phyloP scores from a whole-genome alignment of 2,329 filamentous ascomycete species.

The Neonectria magnoliae region DNA sequence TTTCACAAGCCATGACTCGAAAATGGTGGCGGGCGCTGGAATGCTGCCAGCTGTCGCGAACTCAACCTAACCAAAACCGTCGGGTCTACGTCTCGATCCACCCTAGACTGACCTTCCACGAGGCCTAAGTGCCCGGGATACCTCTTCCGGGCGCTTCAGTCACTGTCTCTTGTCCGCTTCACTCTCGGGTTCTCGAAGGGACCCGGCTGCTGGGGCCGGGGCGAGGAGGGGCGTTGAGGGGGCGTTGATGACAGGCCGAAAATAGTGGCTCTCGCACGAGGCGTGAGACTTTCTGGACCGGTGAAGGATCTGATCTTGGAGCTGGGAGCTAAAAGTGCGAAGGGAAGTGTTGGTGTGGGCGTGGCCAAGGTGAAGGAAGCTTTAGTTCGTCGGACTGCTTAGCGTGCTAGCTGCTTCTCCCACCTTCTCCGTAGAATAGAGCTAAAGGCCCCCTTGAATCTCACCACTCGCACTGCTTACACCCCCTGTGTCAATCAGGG shows the following conservation, averaged over 20 bases:
- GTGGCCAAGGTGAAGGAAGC: neutral
- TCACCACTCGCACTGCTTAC: neutral
- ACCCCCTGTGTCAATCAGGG: neutral
- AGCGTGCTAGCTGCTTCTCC: neutral
- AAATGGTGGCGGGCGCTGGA: neutral
- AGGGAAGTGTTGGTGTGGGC: neutral
- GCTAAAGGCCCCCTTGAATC: neutral
- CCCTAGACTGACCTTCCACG: neutral
- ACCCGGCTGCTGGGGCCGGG: neutral
- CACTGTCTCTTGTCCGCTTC: neutral
- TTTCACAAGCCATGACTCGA: neutral
- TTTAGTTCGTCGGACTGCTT: neutral
- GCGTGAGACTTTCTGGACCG: neutral
- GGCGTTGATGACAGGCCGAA: neutral
- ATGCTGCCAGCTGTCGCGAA: neutral
- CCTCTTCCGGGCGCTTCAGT: neutral
- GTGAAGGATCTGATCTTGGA: neutral
- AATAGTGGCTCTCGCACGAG: neutral
- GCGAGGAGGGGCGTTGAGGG: neutral
- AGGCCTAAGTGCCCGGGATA: neutral
- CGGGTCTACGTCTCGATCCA: neutral
- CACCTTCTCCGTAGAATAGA: neutral
- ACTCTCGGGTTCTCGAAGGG: neutral
- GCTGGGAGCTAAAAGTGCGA: neutral
- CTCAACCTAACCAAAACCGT: neutral